Base-by-base conservation (phyloP, 1,284 basidiomycete genomes). In the Mycena sp. region DNA sequence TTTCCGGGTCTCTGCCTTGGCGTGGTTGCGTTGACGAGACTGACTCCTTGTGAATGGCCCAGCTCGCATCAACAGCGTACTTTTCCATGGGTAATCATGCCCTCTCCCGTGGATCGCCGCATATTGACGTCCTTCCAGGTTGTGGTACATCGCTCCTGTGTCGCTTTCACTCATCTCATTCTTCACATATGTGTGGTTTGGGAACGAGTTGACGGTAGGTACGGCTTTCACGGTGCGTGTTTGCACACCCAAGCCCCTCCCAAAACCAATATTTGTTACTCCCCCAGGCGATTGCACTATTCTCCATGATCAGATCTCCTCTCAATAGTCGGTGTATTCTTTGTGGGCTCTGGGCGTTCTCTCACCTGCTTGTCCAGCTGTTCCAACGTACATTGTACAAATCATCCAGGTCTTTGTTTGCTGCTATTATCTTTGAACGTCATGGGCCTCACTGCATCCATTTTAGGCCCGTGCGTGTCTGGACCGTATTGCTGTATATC, bases 401-500 rank as follows among this genome's bases (percentile, higher is more conserved):
- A 66, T 85, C 17, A 69, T 85, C 4, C 80, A 83, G 69, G 58
- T 56, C 49, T 55, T 45, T 28, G 26, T 23, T n/a, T 38, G 46
- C 45, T 49, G 37, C 73, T 19, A 16, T 14, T 25, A 21, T 16
- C n/a, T 38, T 29, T 10, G 19, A 21, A 14, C 11, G n/a, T 23
- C 14, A 2, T 41, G 11, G 11, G 28, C 10, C 32, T 23, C 26
- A 25, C 21, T n/a, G 26, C 17, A 10, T 45, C 17, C 40, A 60
- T 21, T 29, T n/a, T 74, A 94, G 84, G 85, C 91, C 0, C 82
- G 86, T 23, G 92, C 97, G 3, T 87, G 92, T 0, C 74, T 96
- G 26, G 85, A 93, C 52, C 91, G 95, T 51, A 93, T 97, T 60
- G 83, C 92, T 28, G 87, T 86, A 0, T 97, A 91, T 76, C 83